These are phyloP conservation scores for Corymbia maculata DNA, from an alignment of 345 rosid genomes.

Conservation along the genomic window DNA sequence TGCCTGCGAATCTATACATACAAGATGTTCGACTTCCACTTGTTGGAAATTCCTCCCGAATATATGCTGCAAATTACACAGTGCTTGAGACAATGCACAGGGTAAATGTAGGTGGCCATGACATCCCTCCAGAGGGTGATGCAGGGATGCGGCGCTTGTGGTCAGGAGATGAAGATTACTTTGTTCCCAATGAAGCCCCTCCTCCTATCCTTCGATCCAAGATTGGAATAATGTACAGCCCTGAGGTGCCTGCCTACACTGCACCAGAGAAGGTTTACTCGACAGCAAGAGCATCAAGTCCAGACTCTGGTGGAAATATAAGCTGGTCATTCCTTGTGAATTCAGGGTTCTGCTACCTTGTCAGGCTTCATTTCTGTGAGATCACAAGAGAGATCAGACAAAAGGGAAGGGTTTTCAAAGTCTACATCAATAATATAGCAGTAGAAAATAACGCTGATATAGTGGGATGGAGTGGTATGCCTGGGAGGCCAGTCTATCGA, in stretches of 20 bases:
- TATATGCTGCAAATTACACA: neutral
- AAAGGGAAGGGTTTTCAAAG: constrained; percentile 3
- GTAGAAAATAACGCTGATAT: neutral
- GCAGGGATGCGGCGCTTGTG: constrained; percentile 15
- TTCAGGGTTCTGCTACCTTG: constrained; percentile 19
- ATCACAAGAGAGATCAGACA: neutral
- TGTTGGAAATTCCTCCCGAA: neutral
- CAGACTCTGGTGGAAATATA: neutral
- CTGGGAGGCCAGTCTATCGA: constrained; percentile 3
- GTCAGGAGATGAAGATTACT: neutral
- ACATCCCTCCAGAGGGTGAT: neutral
- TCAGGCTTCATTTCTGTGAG: constrained; percentile 14
- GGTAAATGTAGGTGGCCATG: constrained; percentile 12
- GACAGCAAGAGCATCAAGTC: constrained; percentile 4
- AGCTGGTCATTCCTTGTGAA: constrained; percentile 22
- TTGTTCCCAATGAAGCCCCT: neutral
- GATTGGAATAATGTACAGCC: neutral
- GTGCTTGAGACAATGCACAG: constrained; percentile 8
- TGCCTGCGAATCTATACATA: constrained; percentile 11
- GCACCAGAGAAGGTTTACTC: constrained; percentile 12
- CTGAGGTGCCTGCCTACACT: neutral
- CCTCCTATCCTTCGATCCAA: neutral
- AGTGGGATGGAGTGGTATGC: neutral
- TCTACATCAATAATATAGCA: constrained; percentile 6
- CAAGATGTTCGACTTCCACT: neutral